phyloP scores from a whole-genome alignment of 768 basidiomycete species.

The Cystofilobasidium capitatum region DNA sequence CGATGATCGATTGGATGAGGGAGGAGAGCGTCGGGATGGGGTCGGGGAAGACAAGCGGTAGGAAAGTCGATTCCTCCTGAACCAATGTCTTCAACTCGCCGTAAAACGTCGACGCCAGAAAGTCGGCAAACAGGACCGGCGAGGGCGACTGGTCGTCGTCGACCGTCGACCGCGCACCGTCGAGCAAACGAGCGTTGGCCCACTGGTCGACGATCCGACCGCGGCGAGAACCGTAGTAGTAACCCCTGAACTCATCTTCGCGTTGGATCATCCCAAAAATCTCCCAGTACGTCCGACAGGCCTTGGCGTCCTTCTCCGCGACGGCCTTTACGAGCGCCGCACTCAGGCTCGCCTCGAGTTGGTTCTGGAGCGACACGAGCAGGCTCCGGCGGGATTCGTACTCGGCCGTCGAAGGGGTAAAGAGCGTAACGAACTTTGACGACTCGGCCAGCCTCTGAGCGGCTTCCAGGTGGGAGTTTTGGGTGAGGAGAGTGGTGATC shows the following conservation, averaged over 20 bases:
- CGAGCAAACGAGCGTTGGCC: slow-evolving; percentile 50
- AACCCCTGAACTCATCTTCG: slow-evolving; percentile 83
- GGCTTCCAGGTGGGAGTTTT: slow-evolving; percentile 52
- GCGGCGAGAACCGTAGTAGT: slow-evolving; percentile 81
- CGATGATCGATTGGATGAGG: slow-evolving; percentile 72
- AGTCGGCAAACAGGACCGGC: slow-evolving; percentile 51
- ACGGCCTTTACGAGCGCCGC: slow-evolving; percentile 65
- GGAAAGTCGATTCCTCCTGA: slow-evolving; percentile 52
- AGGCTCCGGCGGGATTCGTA: slow-evolving; percentile 76
- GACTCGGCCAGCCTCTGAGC: slow-evolving; percentile 88
- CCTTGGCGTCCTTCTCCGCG: slow-evolving; percentile 60
- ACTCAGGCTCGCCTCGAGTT: slow-evolving; percentile 63
- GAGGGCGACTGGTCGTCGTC: background rate
- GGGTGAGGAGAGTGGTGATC: slow-evolving; percentile 70
- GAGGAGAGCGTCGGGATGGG: slow-evolving; percentile 64
- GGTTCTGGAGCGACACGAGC: slow-evolving; percentile 87
- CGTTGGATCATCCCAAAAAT: slow-evolving; percentile 88
- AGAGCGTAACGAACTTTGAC: slow-evolving; percentile 76
- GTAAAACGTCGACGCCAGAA: slow-evolving; percentile 61
- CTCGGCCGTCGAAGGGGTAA: slow-evolving; percentile 74
- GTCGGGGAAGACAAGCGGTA: slow-evolving; percentile 81
- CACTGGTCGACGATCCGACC: slow-evolving; percentile 57
- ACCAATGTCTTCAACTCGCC: slow-evolving; percentile 56
- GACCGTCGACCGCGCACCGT: slow-evolving; percentile 21
- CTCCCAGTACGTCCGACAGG: slow-evolving; percentile 63